Evolutionary conservation across 2,329 filamentous ascomycete genomes (phyloP).

Genomic region (Podosphaera leucotricha): DNA sequence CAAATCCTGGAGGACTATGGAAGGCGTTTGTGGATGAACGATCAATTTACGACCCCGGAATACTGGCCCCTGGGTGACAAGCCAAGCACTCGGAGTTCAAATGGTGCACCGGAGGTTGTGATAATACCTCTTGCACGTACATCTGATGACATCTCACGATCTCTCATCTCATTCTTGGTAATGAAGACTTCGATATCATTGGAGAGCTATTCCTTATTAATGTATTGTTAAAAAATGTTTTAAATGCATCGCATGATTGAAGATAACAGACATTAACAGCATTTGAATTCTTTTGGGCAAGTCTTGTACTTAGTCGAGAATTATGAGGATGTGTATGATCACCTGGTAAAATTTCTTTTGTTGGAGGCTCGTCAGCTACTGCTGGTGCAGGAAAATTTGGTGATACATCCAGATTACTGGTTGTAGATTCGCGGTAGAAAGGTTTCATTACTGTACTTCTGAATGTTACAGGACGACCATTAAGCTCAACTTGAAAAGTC

Average conservation of each 20-base stretch:
- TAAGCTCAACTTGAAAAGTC: not conserved
- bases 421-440: not conserved
- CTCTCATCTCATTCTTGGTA: not conserved
- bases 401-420: not conserved
- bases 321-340: not conserved
- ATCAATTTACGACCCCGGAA: too few species aligned
- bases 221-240: not conserved
- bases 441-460: not conserved
- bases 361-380: not conserved
- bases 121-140: not conserved
- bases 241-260: not conserved
- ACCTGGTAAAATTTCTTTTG: not conserved
- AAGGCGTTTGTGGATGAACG: too few species aligned
- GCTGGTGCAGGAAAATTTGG: not conserved
- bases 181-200: not conserved
- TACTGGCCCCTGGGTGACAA: too few species aligned
- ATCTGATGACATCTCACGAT: not conserved
- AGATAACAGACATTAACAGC: not conserved
- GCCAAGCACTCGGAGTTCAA: too few species aligned
- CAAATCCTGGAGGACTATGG: too few species aligned
- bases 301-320: not conserved
- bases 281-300: not conserved
- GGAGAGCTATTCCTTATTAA: not conserved
- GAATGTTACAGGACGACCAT: not conserved
- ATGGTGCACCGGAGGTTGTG: not conserved